Conservation (phyloP, 2,329 filamentous ascomycete genomes). For the Clathrospora elynae region DNA sequence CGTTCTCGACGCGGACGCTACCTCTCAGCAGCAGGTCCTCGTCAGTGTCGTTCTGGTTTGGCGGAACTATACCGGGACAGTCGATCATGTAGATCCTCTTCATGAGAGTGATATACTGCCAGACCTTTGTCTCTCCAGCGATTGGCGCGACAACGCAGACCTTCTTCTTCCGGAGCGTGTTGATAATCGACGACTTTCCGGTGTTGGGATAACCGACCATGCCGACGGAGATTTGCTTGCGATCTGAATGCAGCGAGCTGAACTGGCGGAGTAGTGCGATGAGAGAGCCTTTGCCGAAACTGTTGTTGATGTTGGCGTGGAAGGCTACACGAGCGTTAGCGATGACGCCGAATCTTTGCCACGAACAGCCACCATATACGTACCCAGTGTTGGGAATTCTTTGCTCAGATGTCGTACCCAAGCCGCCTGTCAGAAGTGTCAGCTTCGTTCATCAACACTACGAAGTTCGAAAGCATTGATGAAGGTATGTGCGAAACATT, state of each 20-base stretch:
- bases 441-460: slow-evolving; percentile 24
- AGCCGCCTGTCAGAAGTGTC: slow-evolving; percentile 67
- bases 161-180: slow-evolving; percentile 91
- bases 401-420: slow-evolving; percentile 91
- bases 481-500: slow-evolving; percentile 83
- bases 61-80: slow-evolving; percentile 94
- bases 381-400: slow-evolving; percentile 79
- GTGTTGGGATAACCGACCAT: slow-evolving; percentile 91
- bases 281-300: slow-evolving; percentile 92
- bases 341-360: background rate
- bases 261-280: slow-evolving; percentile 94
- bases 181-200: slow-evolving; percentile 96
- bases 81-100: slow-evolving; percentile 95
- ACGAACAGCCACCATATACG: too few relatives aligned
- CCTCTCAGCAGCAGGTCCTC: slow-evolving; percentile 88
- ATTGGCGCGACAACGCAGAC: slow-evolving; percentile 93
- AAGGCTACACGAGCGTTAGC: slow-evolving; percentile 64
- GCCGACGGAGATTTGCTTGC: slow-evolving; percentile 94
- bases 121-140: slow-evolving; percentile 94
- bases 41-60: slow-evolving; percentile 79
- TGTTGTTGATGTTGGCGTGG: slow-evolving; percentile 92
- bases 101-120: slow-evolving; percentile 97
- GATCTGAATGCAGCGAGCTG: slow-evolving; percentile 81
- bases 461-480: slow-evolving; percentile 25
- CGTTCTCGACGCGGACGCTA: slow-evolving; percentile 92